Base-by-base conservation (phyloP, 164 flowering plant genomes). In the Tinospora cordifolia region DNA sequence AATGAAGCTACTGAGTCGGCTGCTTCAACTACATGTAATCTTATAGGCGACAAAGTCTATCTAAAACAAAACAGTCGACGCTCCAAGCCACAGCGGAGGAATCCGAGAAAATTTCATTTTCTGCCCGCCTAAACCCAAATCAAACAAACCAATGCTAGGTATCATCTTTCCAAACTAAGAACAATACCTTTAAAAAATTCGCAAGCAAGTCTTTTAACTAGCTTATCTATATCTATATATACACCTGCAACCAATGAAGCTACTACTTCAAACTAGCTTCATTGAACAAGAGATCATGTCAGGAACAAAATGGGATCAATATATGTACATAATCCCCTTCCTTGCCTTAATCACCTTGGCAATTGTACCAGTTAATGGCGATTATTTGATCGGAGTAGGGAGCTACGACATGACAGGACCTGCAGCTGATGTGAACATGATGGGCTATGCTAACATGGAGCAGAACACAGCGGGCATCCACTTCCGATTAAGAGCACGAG, bases 361-460 rank as follows among this genome's bases (percentile, higher is more conserved):
- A 5, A 46, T 11, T 22, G 11, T 49, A 21, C 66, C 21, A 2
- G 70, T 69, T 19, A 66, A 73, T 65, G 84, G 82, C 1, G 82
- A 78, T 2, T 84, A 87, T 73, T 74, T 88, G 82, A 75, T 88
- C 26, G 95, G 95, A 25, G 78, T 87, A 17, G 92, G 92, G 27
- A 90, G 95, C 80, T 87, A 85, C 69, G 95, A 90, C 80, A 87
- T 87, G 75, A 90, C 95, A 0, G 92, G 92, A 8, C 92, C 95
- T 0, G 92, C 92, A n/a, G 85, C 89, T 17, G 89, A 71, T 0
- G 86, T 87, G 39, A 87, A 82, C 77, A 81, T 87, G 91, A 86
- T 87, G 91, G 91, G 91, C 0, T 87, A 87, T 69, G 91, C 83
- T 11, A 87, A 79, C 72, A 63, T 84, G 77, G 74, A 80, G 0